phyloP scores from a whole-genome alignment of 2,329 filamentous ascomycete species.

The Hypoxylon sp. region DNA sequence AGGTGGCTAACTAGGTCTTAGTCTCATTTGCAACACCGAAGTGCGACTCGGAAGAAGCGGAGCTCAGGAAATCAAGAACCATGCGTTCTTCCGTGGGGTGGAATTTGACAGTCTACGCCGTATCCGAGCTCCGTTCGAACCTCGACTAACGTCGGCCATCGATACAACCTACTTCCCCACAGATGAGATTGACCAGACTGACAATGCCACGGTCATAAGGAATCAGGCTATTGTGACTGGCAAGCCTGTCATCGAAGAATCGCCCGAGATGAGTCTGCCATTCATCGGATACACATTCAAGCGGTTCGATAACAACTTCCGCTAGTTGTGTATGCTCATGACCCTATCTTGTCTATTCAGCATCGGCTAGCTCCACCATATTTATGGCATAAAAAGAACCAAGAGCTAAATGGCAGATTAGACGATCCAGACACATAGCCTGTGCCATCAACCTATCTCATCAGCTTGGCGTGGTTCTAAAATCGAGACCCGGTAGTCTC shows the following conservation, averaged over 20 bases:
- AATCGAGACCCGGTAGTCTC: slow-evolving; percentile 35
- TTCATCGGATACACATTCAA: slow-evolving; percentile 99
- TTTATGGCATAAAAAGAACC: slow-evolving; percentile 1
- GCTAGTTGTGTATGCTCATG: slow-evolving; percentile 54
- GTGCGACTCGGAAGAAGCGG: slow-evolving; percentile 89
- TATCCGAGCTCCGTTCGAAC: slow-evolving; percentile 96
- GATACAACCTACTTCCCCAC: slow-evolving; percentile 99
- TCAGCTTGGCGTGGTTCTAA: background rate
- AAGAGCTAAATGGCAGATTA: slow-evolving; percentile 5
- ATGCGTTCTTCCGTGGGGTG: slow-evolving; percentile 96
- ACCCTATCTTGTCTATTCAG: slow-evolving; percentile 5
- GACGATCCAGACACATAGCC: slow-evolving; percentile 15
- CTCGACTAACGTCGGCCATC: slow-evolving; percentile 89
- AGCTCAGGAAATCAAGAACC: slow-evolving; percentile 90
- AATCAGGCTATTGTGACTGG: slow-evolving; percentile 82
- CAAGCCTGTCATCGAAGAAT: slow-evolving; percentile 72
- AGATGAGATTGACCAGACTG: slow-evolving; percentile 97
- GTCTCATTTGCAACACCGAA: slow-evolving; percentile 93
- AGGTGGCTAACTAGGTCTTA: slow-evolving; percentile 53
- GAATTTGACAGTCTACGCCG: slow-evolving; percentile 92
- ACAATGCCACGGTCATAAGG: slow-evolving; percentile 88
- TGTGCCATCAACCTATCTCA: slow-evolving; percentile 8
- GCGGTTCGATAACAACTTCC: slow-evolving; percentile 84
- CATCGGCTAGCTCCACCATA: background rate
- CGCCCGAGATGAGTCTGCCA: slow-evolving; percentile 93